These are phyloP conservation scores for Dillenia suffruticosa DNA, from an alignment of 164 flowering plant species.

Conservation along the genomic window DNA sequence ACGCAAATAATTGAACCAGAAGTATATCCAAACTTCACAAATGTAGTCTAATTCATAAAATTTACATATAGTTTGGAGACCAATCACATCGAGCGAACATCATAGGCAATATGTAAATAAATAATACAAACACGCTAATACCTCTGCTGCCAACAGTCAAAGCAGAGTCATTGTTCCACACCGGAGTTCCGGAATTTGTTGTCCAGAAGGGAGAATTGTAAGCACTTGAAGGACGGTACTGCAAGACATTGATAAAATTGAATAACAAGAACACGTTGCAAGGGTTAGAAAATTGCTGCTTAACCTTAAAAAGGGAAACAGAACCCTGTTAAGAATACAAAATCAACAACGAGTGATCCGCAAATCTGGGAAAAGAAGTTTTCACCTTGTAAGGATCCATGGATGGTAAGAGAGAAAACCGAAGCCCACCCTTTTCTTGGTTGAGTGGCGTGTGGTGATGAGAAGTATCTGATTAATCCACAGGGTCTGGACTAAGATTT, in stretches of 20 bases:
- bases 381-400: slow-evolving; percentile 89
- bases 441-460: background rate
- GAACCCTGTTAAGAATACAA: background rate
- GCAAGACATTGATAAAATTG: slow-evolving; percentile 20
- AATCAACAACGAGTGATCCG: background rate
- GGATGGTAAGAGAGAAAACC: slow-evolving; percentile 5
- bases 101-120: background rate
- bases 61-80: no score
- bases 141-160: slow-evolving; percentile 80
- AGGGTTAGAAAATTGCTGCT: background rate
- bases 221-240: slow-evolving; percentile 75
- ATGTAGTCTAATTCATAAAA: no score
- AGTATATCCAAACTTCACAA: no score
- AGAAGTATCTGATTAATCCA: background rate
- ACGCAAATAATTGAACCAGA: no score
- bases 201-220: slow-evolving; percentile 61
- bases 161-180: slow-evolving; percentile 77
- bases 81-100: no score
- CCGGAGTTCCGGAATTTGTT: slow-evolving; percentile 77
- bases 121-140: slow-evolving; percentile 11
- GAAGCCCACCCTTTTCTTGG: background rate
- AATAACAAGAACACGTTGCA: background rate
- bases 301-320: background rate
- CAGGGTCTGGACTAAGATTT: background rate
- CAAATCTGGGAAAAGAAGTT: background rate